Evolutionary conservation across 768 basidiomycete species (phyloP).

Genomic region (Podaxis sp.): DNA sequence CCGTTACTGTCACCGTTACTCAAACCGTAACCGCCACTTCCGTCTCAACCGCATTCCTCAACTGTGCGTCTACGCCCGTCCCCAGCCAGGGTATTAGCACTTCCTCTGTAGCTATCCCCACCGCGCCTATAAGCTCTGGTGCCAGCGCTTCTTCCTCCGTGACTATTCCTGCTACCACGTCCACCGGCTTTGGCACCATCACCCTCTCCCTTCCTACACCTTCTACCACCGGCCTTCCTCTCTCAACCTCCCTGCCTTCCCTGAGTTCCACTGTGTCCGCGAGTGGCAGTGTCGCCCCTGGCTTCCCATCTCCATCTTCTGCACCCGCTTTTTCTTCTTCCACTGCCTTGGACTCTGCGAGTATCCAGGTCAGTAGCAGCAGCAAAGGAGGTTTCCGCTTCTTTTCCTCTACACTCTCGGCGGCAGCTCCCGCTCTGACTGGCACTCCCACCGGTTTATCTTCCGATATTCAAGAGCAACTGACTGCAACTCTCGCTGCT

Average conservation of each 20-base stretch:
- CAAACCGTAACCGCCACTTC: constrained; percentile 14
- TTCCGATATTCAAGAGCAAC: not conserved
- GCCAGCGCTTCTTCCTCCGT: constrained; percentile 7
- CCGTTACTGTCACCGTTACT: constrained; percentile 33
- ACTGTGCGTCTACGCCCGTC: not conserved
- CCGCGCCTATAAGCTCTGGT: not conserved
- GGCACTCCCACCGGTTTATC: not conserved
- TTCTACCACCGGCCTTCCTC: not conserved
- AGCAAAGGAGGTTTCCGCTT: not conserved
- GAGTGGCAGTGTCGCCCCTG: not conserved
- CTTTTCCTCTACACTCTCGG: not conserved
- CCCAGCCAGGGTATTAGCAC: not conserved
- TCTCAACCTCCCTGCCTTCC: not conserved
- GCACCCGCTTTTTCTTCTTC: not conserved
- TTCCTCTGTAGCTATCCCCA: constrained; percentile 1
- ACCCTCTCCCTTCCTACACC: constrained; percentile 2
- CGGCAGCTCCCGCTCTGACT: not conserved
- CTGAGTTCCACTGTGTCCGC: not conserved
- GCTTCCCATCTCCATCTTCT: not conserved
- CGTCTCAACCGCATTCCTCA: constrained; percentile 10
- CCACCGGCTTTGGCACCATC: not conserved
- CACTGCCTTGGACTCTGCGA: not conserved
- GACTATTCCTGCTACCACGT: not conserved
- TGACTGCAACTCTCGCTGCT: constrained; percentile 2
- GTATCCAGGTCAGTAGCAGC: not conserved